Base-by-base conservation (phyloP, 129 eudicot species). In the Calendula officinalis region DNA sequence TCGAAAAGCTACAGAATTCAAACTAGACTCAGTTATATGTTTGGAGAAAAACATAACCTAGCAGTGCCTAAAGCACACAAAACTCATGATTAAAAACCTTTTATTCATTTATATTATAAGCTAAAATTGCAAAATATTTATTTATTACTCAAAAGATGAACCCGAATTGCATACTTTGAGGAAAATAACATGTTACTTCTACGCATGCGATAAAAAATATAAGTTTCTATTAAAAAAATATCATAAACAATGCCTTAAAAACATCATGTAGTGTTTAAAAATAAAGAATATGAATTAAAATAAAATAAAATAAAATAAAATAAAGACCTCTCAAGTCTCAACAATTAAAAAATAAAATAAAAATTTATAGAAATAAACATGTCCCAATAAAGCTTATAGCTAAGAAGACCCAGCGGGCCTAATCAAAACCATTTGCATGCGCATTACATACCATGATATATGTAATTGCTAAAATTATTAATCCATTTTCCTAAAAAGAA, bases 391-490 rank as follows among this genome's bases (percentile, higher is more conserved):
- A 73, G 78, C 72, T 41, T 62, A 35, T 17, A 65, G 51, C 66
- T 56, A 44, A 63, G 52, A 71, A 71, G 15, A 56, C 66, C 77
- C 13, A 53, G 66, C 27, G 60, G 40, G 66, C 52, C 66, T 73
- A 73, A 73, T 73, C 72, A 73, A 50, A 56, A 8, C 77, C 60
- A 54, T 73, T 53, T 64, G 77, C 77, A 73, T 73, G 77, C 77
- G 72, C 53, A 64, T 73, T 56, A 43, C 36, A 35, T 37, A 42
- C 36, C 45, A 7, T 68, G 34, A 2, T 10, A 2, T 44, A 14
- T 44, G 49, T 44, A 9, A 22, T 8, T 36, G 11, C 35, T 4
- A 34, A 49, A 33, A 13, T 8, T 3, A 36, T 13, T 33, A 33
- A 8, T 34, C 11, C 44, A 33, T 49, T 47, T 14, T 10, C 34